These are phyloP conservation scores for Trifolium fragiferum DNA, from an alignment of 306 rosid species.

Conservation along the genomic window DNA sequence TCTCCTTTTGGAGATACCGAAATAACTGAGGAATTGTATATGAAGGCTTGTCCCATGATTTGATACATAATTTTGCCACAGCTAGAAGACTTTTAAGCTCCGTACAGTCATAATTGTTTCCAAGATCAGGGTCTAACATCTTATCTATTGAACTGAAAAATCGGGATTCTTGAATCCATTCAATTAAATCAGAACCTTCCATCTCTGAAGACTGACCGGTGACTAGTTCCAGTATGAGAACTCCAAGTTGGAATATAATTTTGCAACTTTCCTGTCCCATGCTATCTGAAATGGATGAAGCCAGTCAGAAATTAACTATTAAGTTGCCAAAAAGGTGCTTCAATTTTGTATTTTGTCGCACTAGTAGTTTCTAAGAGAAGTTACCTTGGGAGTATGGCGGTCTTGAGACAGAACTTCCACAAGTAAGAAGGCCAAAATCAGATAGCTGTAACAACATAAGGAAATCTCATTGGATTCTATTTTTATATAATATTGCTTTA, in stretches of 20 bases:
- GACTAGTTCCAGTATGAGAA: conserved; percentile 81
- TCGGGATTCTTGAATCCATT: conserved; percentile 80
- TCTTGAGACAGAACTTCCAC: conserved; percentile 44
- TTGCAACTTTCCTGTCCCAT: conserved; percentile 57
- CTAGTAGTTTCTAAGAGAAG: conserved; percentile 11
- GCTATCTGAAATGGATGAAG: conserved; percentile 56
- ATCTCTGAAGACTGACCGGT: conserved; percentile 87
- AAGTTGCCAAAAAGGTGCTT: not conserved
- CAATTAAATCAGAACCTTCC: conserved; percentile 68
- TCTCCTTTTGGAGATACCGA: conserved; percentile 73
- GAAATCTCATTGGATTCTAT: conserved; percentile 6
- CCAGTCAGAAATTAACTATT: conserved; percentile 13
- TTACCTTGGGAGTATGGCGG: conserved; percentile 64
- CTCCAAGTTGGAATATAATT: conserved; percentile 83
- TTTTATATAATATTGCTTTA: conserved; percentile 16
- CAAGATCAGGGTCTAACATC: conserved; percentile 95
- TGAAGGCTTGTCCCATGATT: conserved; percentile 65
- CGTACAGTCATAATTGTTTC: conserved; percentile 64
- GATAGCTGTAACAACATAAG: conserved; percentile 65
- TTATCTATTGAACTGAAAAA: conserved; percentile 72
- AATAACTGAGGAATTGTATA: conserved; percentile 76
- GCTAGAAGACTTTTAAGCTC: conserved; percentile 80
- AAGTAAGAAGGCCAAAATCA: conserved; percentile 63
- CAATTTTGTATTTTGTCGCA: not conserved
- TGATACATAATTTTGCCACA: conserved; percentile 83